Evolutionary conservation across 176 grass and related monocot genomes (phyloP).

Genomic region (Panicum miliaceum): DNA sequence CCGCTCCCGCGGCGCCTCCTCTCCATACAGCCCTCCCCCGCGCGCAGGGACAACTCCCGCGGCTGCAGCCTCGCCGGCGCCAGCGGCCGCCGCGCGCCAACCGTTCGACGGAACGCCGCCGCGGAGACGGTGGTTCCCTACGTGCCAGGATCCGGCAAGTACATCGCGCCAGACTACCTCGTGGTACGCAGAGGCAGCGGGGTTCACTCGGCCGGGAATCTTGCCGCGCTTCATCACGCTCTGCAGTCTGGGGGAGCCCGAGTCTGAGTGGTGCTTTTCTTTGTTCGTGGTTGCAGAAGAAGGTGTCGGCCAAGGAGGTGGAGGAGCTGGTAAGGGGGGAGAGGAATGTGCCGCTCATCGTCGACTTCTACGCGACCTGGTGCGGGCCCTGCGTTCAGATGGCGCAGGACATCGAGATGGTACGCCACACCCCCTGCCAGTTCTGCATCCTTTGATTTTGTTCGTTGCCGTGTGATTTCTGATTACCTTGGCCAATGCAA

Average conservation of each 20-base stretch:
- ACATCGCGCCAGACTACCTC: conserved; percentile 64
- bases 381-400: conserved; percentile 87
- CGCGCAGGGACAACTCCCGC: background rate
- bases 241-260: background rate
- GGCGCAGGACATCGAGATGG: conserved; percentile 90
- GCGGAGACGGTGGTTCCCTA: conserved; percentile 36
- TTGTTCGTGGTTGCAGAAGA: conserved; percentile 57
- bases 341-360: conserved; percentile 64
- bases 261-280: background rate
- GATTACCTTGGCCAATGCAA: background rate
- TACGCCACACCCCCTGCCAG: conserved; percentile 16
- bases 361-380: conserved; percentile 82
- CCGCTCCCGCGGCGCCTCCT: background rate
- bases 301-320: conserved; percentile 66
- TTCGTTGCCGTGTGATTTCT: background rate
- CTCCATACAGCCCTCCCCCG: background rate
- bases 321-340: conserved; percentile 53
- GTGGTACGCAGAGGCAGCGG: conserved; percentile 32
- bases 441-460: background rate
- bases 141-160: conserved; percentile 52
- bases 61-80: conserved; percentile 15
- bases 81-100: conserved; percentile 13
- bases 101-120: conserved; percentile 49
- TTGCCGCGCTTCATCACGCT: background rate
- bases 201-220: background rate